phyloP scores from a whole-genome alignment of 768 basidiomycete genomes.

The Dacryopinax primogenitus region DNA sequence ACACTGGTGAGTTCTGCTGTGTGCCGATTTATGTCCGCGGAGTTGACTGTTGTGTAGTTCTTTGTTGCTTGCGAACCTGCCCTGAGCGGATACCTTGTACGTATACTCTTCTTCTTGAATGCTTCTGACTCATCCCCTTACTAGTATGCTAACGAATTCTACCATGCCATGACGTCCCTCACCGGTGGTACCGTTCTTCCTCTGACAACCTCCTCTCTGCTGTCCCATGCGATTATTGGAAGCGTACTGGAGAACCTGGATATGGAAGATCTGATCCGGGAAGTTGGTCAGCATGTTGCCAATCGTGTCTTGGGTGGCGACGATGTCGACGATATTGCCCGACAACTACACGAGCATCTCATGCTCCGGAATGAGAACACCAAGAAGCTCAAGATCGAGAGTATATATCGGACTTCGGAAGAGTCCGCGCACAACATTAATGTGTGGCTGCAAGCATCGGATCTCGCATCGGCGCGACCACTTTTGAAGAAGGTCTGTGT shows the following conservation, averaged over 20 bases:
- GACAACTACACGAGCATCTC: slow-evolving; percentile 83
- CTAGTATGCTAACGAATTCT: slow-evolving; percentile 87
- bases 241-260: slow-evolving; percentile 95
- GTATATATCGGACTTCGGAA: slow-evolving; percentile 84
- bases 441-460: slow-evolving; percentile 62
- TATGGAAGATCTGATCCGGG: slow-evolving; percentile 90
- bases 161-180: slow-evolving; percentile 80
- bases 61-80: slow-evolving; percentile 99
- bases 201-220: slow-evolving; percentile 83
- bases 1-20: slow-evolving; percentile 49
- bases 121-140: neutral
- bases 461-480: slow-evolving; percentile 60
- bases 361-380: slow-evolving; percentile 89
- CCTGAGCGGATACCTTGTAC: slow-evolving; percentile 76
- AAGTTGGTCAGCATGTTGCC: slow-evolving; percentile 88
- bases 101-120: slow-evolving; percentile 18
- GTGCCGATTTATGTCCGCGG: slow-evolving; percentile 7
- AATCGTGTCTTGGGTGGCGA: slow-evolving; percentile 83
- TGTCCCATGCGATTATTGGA: slow-evolving; percentile 91
- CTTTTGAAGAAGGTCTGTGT: slow-evolving; percentile 74
- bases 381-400: slow-evolving; percentile 91
- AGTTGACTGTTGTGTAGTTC: slow-evolving; percentile 43
- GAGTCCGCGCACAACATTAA: slow-evolving; percentile 83
- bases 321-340: slow-evolving; percentile 92
- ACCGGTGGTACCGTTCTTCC: slow-evolving; percentile 95